Evolutionary conservation across 345 rosid species (phyloP), one percentile per base, ranked within the genome.

Genomic region (Populus alba): DNA sequence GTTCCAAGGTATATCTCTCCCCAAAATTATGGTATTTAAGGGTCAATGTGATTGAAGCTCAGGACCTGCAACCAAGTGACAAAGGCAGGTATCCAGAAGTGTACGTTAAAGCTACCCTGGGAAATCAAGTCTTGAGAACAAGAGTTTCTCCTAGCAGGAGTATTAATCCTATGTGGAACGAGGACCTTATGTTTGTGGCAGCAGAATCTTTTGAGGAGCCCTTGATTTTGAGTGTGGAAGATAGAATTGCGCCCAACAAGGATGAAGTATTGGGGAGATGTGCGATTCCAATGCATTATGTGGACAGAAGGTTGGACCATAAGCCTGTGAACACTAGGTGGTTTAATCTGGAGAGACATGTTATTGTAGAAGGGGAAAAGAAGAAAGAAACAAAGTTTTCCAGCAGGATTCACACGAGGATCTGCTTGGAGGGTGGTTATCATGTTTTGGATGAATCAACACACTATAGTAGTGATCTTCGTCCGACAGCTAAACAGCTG

Each of bases 361-460:
- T 85, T 4, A 13, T 80, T 80, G 85, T 82, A 23, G 88, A 85
- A 55, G 90, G 88, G 78, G 91, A 80, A 73, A 94, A 88, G 81
- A 94, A 89, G 89, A 92, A 81, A 78, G 95, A 91, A 76, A 91
- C 77, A n/a, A 94, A 94, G 73, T 97, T 97, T 80, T 85, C 98
- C 8, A 97, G 98, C 86, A 89, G 89, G 91, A 92, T 97, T 77
- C 85, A 86, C 81, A 70, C 90, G 61, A 77, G 86, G 65, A 11
- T 90, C 29, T 87, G 90, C 83, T 70, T 97, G 67, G 98, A 97
- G 67, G 92, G 93, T 9, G 97, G 99, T n/a, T 94, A 94, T 80
- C 98, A 97, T 82, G 98, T 94, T 74, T 93, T 97, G 55, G 99
- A 97, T 15, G 99, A 97, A 83, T 90, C 98, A 18, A 91, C 97